phyloP scores from a whole-genome alignment of 2,329 filamentous ascomycete species.

The Parastagonospora avenae region DNA sequence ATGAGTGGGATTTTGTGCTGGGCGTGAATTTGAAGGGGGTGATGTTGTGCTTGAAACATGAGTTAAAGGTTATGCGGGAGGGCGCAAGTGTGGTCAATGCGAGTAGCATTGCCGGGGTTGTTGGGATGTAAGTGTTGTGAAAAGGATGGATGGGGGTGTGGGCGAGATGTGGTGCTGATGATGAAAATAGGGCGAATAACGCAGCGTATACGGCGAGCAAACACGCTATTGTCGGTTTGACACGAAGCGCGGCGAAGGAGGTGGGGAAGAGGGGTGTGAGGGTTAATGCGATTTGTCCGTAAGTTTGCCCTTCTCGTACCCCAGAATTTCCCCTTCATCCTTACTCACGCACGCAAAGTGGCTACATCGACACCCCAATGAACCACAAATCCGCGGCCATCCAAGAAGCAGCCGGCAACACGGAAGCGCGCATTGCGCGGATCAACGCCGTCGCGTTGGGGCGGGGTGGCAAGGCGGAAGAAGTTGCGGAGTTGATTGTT shows the following conservation, averaged over 20 bases:
- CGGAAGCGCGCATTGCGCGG: not conserved
- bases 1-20: constrained; percentile 47
- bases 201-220: constrained; percentile 47
- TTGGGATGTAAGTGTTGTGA: constrained; percentile 54
- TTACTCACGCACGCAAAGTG: constrained; percentile 7
- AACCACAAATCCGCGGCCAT: not conserved
- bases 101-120: no score
- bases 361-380: constrained; percentile 43
- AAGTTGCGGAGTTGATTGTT: constrained; percentile 50
- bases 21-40: constrained; percentile 46
- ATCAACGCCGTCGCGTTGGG: constrained; percentile 14
- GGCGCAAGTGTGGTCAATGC: constrained; percentile 30
- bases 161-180: no score
- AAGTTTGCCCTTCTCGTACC: constrained; percentile 14
- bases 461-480: constrained; percentile 28
- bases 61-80: constrained; percentile 47
- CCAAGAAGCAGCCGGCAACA: not conserved
- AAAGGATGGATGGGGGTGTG: no score
- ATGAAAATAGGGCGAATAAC: constrained; percentile 37
- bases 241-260: constrained; percentile 47
- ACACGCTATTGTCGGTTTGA: constrained; percentile 48
- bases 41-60: constrained; percentile 45
- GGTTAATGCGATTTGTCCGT: constrained; percentile 44
- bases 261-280: constrained; percentile 39
- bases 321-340: no score